These are phyloP conservation scores for Detonula confervacea DNA, from an alignment of 352 stramenopile genomes.

Conservation along the genomic window DNA sequence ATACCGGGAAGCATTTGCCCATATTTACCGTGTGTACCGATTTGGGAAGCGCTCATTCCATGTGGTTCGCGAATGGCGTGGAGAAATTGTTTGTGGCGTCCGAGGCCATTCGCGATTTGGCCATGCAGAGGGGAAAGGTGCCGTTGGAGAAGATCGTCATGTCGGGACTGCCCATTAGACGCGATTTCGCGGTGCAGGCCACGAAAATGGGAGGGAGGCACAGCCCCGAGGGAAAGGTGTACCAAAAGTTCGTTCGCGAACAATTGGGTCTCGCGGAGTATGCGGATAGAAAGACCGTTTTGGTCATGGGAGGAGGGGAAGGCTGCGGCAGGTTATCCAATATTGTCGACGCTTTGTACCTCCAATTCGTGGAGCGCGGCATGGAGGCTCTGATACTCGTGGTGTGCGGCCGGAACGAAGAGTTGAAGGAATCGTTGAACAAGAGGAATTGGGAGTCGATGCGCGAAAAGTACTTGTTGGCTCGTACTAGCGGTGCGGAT, in stretches of 20 bases:
- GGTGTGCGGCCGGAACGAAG: constrained; percentile 83
- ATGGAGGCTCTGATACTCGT: constrained; percentile 79
- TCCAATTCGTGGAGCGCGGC: constrained; percentile 67
- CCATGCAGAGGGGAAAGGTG: constrained; percentile 69
- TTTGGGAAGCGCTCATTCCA: constrained; percentile 76
- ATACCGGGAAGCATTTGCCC: constrained; percentile 73
- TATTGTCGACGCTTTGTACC: constrained; percentile 82
- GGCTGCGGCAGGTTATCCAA: constrained; percentile 76
- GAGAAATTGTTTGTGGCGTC: constrained; percentile 84
- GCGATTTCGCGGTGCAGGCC: constrained; percentile 76
- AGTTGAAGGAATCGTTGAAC: constrained; percentile 58
- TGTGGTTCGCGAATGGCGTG: constrained; percentile 82
- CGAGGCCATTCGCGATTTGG: constrained; percentile 66
- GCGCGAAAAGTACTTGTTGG: constrained; percentile 19
- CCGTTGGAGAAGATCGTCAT: constrained; percentile 77
- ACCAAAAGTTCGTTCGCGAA: constrained; percentile 56
- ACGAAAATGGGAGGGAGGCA: constrained; percentile 66
- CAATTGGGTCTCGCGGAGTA: constrained; percentile 61
- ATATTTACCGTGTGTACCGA: constrained; percentile 87
- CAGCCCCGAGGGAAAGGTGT: constrained; percentile 49
- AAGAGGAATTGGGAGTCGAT: constrained; percentile 73
- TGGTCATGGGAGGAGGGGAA: constrained; percentile 85
- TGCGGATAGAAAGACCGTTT: constrained; percentile 59
- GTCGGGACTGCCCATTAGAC: constrained; percentile 80
- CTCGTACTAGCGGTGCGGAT: constrained; percentile 24